phyloP scores from a whole-genome alignment of 2,329 filamentous ascomycete genomes.

The Pseudocercospora musae region DNA sequence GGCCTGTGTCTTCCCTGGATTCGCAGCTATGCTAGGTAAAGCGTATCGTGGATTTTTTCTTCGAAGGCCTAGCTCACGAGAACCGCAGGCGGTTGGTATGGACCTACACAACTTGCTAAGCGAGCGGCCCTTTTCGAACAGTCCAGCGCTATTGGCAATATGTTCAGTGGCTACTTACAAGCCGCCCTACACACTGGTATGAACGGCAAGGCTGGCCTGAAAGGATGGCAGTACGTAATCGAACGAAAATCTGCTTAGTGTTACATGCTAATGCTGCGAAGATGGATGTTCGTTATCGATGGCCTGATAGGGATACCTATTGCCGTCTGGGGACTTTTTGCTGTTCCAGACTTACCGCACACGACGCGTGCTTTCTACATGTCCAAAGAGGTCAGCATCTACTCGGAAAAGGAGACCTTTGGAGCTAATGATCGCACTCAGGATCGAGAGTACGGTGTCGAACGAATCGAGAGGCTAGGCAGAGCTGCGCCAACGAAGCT shows the following conservation, averaged over 20 bases:
- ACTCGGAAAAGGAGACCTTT: neutral
- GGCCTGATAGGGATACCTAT: conserved; percentile 54
- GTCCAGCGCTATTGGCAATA: conserved; percentile 43
- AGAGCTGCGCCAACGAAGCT: conserved; percentile 7
- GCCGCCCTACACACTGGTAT: conserved; percentile 49
- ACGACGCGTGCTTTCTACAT: conserved; percentile 51
- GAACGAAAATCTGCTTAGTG: conserved; percentile 16
- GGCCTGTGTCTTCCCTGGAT: conserved; percentile 6
- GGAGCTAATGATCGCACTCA: neutral
- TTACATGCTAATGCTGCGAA: neutral
- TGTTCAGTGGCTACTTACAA: conserved; percentile 54
- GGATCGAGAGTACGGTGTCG: conserved; percentile 7
- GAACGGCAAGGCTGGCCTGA: conserved; percentile 37
- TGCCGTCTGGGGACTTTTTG: conserved; percentile 49
- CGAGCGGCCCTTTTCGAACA: conserved; percentile 53
- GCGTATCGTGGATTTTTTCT: neutral
- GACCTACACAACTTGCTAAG: conserved; percentile 32
- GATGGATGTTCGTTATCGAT: conserved; percentile 51
- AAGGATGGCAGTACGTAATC: conserved; percentile 44
- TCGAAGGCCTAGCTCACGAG: neutral
- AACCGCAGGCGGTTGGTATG: conserved; percentile 7
- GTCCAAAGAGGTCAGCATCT: conserved; percentile 17
- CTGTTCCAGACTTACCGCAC: conserved; percentile 50
- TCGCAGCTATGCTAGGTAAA: conserved; percentile 5
- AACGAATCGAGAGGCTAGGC: conserved; percentile 11